Evolutionary conservation across 1,284 basidiomycete species (phyloP).

Genomic region (Ceratobasidium sp.): DNA sequence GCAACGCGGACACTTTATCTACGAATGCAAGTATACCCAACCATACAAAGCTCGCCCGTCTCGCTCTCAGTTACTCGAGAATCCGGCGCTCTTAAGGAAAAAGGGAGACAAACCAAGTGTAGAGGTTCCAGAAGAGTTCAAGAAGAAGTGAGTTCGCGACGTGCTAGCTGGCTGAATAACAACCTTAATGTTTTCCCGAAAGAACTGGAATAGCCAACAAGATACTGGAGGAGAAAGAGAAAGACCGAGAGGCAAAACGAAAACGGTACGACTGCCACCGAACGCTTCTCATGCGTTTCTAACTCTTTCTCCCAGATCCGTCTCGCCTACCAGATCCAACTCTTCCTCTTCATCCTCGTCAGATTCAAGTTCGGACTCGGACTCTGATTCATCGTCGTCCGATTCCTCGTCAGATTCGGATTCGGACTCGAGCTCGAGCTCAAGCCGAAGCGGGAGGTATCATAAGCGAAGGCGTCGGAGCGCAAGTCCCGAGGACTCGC

Average conservation of each 20-base stretch:
- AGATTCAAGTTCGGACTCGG: conserved; percentile 51
- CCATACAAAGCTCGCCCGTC: conserved; percentile 81
- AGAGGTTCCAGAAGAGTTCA: conserved; percentile 82
- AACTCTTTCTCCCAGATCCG: conserved; percentile 1
- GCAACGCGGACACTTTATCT: conserved; percentile 74
- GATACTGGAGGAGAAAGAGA: conserved; percentile 76
- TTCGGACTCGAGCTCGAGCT: conserved; percentile 29
- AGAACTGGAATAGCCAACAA: conserved; percentile 75
- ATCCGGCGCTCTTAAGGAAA: conserved; percentile 69
- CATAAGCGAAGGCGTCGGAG: conserved; percentile 26
- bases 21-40: conserved; percentile 73
- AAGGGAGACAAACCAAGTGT: conserved; percentile 70
- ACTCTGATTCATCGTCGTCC: conserved; percentile 45
- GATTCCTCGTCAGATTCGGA: conserved; percentile 23
- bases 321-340: conserved; percentile 44
- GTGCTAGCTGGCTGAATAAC: background rate
- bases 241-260: conserved; percentile 61
- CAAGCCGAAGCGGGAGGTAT: conserved; percentile 11
- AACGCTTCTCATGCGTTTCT: background rate
- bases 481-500: background rate
- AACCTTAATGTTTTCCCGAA: conserved; percentile 1
- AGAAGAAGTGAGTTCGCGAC: conserved; percentile 63
- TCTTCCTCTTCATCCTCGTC: conserved; percentile 3
- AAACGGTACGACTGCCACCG: conserved; percentile 42
- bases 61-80: conserved; percentile 76